Percentiles rank a stretch among this genome's conserved stretches.
Evolutionary conservation across 257 asterid species (phyloP).

Genomic region (Primulina huaijiensis): DNA sequence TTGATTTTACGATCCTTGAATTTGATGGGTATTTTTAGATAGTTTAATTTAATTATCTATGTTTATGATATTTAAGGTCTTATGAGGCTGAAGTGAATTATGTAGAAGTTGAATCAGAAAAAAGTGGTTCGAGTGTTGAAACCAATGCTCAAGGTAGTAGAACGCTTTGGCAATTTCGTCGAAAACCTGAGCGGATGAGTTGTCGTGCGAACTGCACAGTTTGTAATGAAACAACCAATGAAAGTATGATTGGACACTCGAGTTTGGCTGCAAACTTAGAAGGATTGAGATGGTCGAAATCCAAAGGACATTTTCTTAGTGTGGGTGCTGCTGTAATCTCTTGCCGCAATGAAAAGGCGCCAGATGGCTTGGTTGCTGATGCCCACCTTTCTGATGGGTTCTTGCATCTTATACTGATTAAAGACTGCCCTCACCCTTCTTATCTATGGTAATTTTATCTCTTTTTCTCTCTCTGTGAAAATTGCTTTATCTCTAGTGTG

Average conservation of each 20-base stretch:
- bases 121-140: constrained; percentile 32
- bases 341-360: constrained; percentile 92
- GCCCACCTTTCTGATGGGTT: constrained; percentile 98
- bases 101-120: constrained; percentile 62
- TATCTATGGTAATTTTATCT: constrained; percentile 57
- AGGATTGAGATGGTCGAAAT: constrained; percentile 63
- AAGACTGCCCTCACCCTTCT: constrained; percentile 80
- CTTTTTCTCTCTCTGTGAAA: constrained; percentile 8
- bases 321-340: constrained; percentile 94
- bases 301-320: constrained; percentile 74
- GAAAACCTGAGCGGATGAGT: constrained; percentile 38
- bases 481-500: background rate
- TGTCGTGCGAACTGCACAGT: constrained; percentile 77
- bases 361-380: constrained; percentile 93
- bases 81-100: constrained; percentile 92
- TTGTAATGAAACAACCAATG: constrained; percentile 47
- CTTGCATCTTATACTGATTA: constrained; percentile 74
- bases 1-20: background rate
- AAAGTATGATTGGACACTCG: constrained; percentile 29
- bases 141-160: constrained; percentile 39
- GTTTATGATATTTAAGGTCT: constrained; percentile 43
- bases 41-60: background rate
- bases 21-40: background rate
- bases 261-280: constrained; percentile 33
- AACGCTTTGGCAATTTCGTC: constrained; percentile 41